Base-by-base conservation (phyloP, 805 yeast genomes). In the Pichia cephalocereana region DNA sequence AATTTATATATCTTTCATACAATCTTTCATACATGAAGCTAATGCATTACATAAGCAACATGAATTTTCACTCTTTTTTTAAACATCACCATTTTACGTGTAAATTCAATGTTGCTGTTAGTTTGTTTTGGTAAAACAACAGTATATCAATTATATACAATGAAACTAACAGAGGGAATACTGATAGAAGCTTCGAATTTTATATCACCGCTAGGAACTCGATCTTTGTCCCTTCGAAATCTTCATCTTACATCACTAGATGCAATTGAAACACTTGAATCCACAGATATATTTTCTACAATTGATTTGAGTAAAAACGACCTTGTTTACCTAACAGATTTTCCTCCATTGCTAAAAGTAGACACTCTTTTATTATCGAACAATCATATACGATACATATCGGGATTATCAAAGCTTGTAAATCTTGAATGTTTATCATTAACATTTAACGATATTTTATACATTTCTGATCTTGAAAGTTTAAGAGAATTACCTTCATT, bases 301-400 rank as follows among this genome's bases (percentile, higher is more conserved):
- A 64, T 91, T 3, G 97, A 91, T 61, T 60, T 91, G 32, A 78
- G 91, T 0, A 82, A 83, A 58, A 91, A 91, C 64, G 82, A 78
- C 34, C 65, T 91, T n/a, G 64, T 72, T 1, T 70, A 70, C 3
- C 54, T 91, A 7, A 71, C 74, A 15, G 70, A 68, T 57, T 70
- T 76, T 37, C 86, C 82, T 0, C 57, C 50, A 19, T 58, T 74
- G 39, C 44, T 47, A 32, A 73, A 71, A 38, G 57, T 76, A 45
- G 71, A 71, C 41, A 75, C 83, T 0, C 56, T 91, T 2, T 67
- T 89, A 9, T 55, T 82, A 23, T 82, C 84, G 0, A 74, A 79
- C 50, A 91, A 91, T 62, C 67, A 75, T 51, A 77, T 89, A 4
- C 52, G 68, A 2, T 41, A 52, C 4, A 61, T 80, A 23, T 68